Evolutionary conservation across 1,139 yeast genomes (phyloP).

Genomic region (Meyerozyma elateridarum): DNA sequence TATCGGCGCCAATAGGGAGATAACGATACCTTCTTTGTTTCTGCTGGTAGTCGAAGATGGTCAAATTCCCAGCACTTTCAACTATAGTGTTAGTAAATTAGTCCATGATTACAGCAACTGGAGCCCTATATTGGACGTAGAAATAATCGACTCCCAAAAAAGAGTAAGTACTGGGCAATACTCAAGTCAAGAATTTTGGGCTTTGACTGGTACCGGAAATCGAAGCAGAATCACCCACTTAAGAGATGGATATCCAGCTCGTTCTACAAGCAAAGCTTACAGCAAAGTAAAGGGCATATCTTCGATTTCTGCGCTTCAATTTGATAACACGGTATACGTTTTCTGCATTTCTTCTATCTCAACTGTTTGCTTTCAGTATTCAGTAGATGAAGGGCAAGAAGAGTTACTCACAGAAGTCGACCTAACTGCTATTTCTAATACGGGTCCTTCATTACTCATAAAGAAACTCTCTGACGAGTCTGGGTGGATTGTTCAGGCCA

Average conservation of each 20-base stretch:
- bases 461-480: too few relatives aligned
- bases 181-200: slow-evolving; percentile 41
- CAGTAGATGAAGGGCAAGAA: slow-evolving; percentile 8
- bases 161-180: slow-evolving; percentile 16
- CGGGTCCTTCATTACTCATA: too few relatives aligned
- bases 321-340: slow-evolving; percentile 11
- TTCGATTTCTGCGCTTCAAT: background rate
- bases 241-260: slow-evolving; percentile 33
- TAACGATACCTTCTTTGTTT: slow-evolving; percentile 14
- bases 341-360: slow-evolving; percentile 20
- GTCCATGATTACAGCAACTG: slow-evolving; percentile 37
- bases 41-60: too few relatives aligned
- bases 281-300: background rate
- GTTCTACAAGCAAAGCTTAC: slow-evolving; percentile 13
- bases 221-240: slow-evolving; percentile 36
- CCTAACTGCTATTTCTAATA: background rate
- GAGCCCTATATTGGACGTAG: slow-evolving; percentile 46
- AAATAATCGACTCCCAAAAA: slow-evolving; percentile 26
- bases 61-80: background rate
- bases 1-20: slow-evolving; percentile 30
- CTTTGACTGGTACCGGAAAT: slow-evolving; percentile 39
- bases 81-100: slow-evolving; percentile 4
- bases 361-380: slow-evolving; percentile 14
- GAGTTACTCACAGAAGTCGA: slow-evolving; percentile 13
- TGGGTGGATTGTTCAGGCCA: slow-evolving; percentile 6